Evolutionary conservation across 768 basidiomycete species (phyloP).

Genomic region (Lactarius sanguifluus): DNA sequence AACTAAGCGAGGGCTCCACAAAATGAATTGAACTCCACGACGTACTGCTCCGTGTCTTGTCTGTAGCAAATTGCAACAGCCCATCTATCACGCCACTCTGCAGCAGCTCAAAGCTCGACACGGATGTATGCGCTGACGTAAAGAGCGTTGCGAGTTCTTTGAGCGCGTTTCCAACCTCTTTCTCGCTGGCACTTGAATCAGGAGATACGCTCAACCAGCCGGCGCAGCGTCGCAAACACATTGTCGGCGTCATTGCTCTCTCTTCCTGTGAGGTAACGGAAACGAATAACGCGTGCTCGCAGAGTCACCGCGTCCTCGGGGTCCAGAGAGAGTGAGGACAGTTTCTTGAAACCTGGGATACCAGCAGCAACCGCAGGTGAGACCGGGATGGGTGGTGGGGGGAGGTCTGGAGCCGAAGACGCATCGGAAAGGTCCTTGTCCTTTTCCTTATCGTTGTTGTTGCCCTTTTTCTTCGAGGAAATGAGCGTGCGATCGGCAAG

Average conservation of each 20-base stretch:
- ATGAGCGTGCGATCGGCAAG: slow-evolving; percentile 65
- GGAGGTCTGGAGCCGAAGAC: slow-evolving; percentile 44
- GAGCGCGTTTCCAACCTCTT: slow-evolving; percentile 59
- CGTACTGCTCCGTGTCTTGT: slow-evolving; percentile 59
- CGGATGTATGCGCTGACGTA: slow-evolving; percentile 66
- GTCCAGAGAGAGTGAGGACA: slow-evolving; percentile 67
- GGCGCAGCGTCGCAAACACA: slow-evolving; percentile 61
- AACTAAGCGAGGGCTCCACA: neutral
- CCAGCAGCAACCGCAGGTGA: slow-evolving; percentile 44
- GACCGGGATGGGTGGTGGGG: slow-evolving; percentile 35
- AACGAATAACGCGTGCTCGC: slow-evolving; percentile 86
- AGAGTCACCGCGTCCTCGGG: slow-evolving; percentile 90
- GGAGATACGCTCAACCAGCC: slow-evolving; percentile 67
- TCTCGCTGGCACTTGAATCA: slow-evolving; percentile 54
- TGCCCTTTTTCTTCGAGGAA: slow-evolving; percentile 52
- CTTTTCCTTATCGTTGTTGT: slow-evolving; percentile 46
- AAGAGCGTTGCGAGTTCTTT: slow-evolving; percentile 81
- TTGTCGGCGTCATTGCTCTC: slow-evolving; percentile 58
- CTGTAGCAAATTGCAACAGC: slow-evolving; percentile 77
- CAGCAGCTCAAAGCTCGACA: slow-evolving; percentile 94
- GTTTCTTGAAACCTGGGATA: slow-evolving; percentile 66
- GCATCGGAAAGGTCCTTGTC: slow-evolving; percentile 41
- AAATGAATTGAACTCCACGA: slow-evolving; percentile 34
- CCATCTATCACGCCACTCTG: slow-evolving; percentile 93
- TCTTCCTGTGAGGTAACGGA: slow-evolving; percentile 68